phyloP scores from a whole-genome alignment of 2,329 filamentous ascomycete genomes.

The Fusarium ramigenum region DNA sequence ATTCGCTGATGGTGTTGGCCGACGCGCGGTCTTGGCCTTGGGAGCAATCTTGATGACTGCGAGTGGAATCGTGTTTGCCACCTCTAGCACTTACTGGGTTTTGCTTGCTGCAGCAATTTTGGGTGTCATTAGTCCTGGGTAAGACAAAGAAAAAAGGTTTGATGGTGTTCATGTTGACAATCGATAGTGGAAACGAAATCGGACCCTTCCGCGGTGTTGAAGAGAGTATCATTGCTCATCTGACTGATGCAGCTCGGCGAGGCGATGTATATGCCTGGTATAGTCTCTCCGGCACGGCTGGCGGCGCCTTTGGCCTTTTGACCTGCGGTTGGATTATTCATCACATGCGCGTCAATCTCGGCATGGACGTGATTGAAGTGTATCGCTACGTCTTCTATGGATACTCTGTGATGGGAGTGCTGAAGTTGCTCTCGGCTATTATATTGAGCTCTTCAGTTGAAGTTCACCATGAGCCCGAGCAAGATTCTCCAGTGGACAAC shows the following conservation, averaged over 20 bases:
- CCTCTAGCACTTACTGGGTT: constrained; percentile 64
- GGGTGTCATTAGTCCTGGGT: constrained; percentile 69
- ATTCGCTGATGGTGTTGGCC: constrained; percentile 66
- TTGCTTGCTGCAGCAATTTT: constrained; percentile 66
- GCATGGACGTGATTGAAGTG: constrained; percentile 56
- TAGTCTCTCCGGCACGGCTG: constrained; percentile 65
- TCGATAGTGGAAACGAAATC: constrained; percentile 68
- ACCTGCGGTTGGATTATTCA: constrained; percentile 68
- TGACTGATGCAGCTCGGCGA: constrained; percentile 56
- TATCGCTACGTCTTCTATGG: constrained; percentile 64
- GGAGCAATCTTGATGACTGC: constrained; percentile 65
- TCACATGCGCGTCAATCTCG: constrained; percentile 52
- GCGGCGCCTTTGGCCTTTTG: constrained; percentile 68
- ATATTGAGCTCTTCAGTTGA: constrained; percentile 60
- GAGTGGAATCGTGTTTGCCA: constrained; percentile 65
- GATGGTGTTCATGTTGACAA: neutral
- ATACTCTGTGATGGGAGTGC: constrained; percentile 55
- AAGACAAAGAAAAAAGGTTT: neutral
- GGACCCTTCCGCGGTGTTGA: constrained; percentile 71
- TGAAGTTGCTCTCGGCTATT: constrained; percentile 65
- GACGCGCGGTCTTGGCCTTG: constrained; percentile 61
- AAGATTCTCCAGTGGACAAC: neutral
- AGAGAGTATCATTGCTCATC: constrained; percentile 67
- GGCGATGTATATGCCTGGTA: constrained; percentile 72
- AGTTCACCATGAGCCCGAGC: constrained; percentile 35